These are phyloP conservation scores for Dicorynia guianensis DNA, from an alignment of 306 rosid genomes.

Conservation along the genomic window DNA sequence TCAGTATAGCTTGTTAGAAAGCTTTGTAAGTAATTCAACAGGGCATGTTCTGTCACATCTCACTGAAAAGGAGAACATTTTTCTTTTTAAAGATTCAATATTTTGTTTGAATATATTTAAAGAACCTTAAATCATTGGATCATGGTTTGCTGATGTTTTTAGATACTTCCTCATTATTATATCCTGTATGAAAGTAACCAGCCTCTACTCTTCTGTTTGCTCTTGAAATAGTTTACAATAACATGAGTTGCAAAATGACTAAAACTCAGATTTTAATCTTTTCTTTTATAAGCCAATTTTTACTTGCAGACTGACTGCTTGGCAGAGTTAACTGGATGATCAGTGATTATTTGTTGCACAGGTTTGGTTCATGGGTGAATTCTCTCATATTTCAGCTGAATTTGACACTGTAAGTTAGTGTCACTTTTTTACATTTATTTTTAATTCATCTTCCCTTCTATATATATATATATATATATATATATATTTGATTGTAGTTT, in stretches of 20 bases:
- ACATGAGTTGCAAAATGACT: slow-evolving; percentile 8
- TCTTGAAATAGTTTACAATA: not conserved
- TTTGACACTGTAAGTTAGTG: slow-evolving; percentile 68
- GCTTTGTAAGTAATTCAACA: too few relatives aligned
- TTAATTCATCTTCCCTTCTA: not conserved
- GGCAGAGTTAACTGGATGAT: slow-evolving; percentile 19
- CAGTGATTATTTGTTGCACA: slow-evolving; percentile 46
- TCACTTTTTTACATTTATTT: slow-evolving; percentile 26
- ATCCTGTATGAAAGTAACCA: not conserved
- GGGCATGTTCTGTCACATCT: too few relatives aligned
- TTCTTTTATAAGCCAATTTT: not conserved
- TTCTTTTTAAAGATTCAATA: not conserved
- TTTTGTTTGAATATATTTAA: not conserved
- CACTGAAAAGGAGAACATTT: too few relatives aligned
- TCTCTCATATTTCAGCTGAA: slow-evolving; percentile 68
- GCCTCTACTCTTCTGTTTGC: not conserved
- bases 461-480: too few relatives aligned
- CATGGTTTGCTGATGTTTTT: not conserved
- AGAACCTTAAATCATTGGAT: not conserved
- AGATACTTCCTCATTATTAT: not conserved
- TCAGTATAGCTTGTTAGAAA: not conserved
- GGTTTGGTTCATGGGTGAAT: slow-evolving; percentile 90
- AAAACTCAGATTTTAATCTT: not conserved
- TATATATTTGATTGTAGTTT: too few relatives aligned
- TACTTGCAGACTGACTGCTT: not conserved